Evolutionary conservation across 768 basidiomycete genomes (phyloP), one percentile per base, ranked within the genome.

Genomic region (Boletus fagicola): DNA sequence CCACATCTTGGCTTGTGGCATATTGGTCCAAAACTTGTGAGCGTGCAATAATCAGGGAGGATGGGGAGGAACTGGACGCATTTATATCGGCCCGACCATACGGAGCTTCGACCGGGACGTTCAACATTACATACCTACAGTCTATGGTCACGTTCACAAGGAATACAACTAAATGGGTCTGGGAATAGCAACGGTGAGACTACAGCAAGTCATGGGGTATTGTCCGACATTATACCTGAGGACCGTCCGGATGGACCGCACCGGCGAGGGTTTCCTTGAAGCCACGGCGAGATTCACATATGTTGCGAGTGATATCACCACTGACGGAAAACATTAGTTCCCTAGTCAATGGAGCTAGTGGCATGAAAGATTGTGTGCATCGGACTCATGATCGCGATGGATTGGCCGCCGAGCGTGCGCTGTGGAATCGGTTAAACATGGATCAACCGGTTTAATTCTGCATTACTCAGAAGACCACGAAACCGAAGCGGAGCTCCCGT

Each of bases 381-480:
- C 61, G 16, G 88, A 88, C 18, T 78, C 84, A 1, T 35, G 33
- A n/a, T 86, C 85, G 8, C 77, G 85, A 57, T 89, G 88, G 22
- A 91, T 91, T 56, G 88, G 89, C 13, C 31, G 89, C 13, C 31
- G 51, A 77, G 84, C 59, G 85, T 83, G 15, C 16, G 31, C 30
- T 86, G 31, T 87, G 18, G 85, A 86, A 60, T 82, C 80, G 51
- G 84, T 83, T 4, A 79, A 81, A 58, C 81, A 88, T 57, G 87
- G 87, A 9, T 88, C 87, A 16, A 72, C 72, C 3, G 83, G 82
- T 43, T 71, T 91, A 45, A 77, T 88, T 46, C 67, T 91, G 54
- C 88, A 91, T 63, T 87, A 87, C 68, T 72, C 83, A 8, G 88
- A 88, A 8, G 84, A 87, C 56, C 70, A 72, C 8, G 47, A 74